A percentile compares a stretch with the other conserved stretches of the same genome.
Conservation (phyloP, 441 rosid species). For the Jatropha podagrica region DNA sequence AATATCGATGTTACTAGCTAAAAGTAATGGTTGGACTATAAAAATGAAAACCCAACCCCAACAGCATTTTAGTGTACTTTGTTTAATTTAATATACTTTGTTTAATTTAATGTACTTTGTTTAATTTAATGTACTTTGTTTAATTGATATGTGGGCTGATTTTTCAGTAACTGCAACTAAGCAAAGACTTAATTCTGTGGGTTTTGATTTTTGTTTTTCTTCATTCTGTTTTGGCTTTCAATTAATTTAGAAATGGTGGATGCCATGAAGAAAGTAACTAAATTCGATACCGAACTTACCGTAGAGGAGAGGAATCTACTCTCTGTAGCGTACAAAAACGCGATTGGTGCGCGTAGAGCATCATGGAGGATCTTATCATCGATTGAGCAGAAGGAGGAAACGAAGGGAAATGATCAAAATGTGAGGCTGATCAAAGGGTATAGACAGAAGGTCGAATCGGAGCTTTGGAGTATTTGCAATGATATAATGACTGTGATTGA, state of each 20-base stretch:
- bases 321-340: slow-evolving; percentile 46
- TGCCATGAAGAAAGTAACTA: slow-evolving; percentile 70
- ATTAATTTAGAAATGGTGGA: slow-evolving; percentile 60
- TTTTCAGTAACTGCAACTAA: neutral
- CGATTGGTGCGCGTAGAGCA: slow-evolving; percentile 45
- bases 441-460: slow-evolving; percentile 42
- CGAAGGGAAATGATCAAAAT: slow-evolving; percentile 37
- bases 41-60: neutral
- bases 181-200: neutral
- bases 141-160: neutral
- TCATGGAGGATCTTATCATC: slow-evolving; percentile 52
- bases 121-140: neutral
- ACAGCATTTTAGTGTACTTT: neutral
- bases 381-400: slow-evolving; percentile 45
- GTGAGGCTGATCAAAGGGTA: slow-evolving; percentile 47
- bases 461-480: slow-evolving; percentile 39
- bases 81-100: neutral
- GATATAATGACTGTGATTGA: slow-evolving; percentile 46
- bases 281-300: slow-evolving; percentile 64
- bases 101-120: neutral
- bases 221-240: neutral
- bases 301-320: slow-evolving; percentile 53
- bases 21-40: neutral
- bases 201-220: slow-evolving; percentile 1
- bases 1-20: neutral